These are phyloP conservation scores for Trypanosoma melophagium DNA, from an alignment of 208 protist genomes.

Conservation along the genomic window DNA sequence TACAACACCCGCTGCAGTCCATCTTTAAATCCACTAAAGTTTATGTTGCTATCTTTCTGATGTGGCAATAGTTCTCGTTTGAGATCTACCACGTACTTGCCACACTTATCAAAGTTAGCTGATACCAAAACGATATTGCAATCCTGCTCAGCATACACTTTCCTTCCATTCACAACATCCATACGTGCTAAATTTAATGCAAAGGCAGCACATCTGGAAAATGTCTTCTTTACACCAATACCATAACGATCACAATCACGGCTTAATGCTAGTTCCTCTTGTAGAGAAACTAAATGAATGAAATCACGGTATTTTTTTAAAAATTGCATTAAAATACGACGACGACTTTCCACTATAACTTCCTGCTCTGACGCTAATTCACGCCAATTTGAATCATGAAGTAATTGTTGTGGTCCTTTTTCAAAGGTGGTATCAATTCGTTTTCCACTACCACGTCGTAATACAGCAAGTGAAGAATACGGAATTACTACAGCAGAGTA, in stretches of 20 bases:
- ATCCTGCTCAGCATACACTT: slow-evolving; percentile 32
- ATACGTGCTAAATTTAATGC: slow-evolving; percentile 65
- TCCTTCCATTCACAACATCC: slow-evolving; percentile 27
- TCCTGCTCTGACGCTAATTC: slow-evolving; percentile 42
- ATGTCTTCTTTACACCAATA: slow-evolving; percentile 53
- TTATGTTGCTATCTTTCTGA: background rate
- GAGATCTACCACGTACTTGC: slow-evolving; percentile 64
- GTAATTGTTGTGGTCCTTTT: slow-evolving; percentile 33
- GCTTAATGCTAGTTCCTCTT: slow-evolving; percentile 73
- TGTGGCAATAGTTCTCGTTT: slow-evolving; percentile 31
- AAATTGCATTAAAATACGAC: slow-evolving; percentile 51
- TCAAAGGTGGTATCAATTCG: slow-evolving; percentile 41
- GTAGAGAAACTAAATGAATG: slow-evolving; percentile 75
- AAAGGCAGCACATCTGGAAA: slow-evolving; percentile 55
- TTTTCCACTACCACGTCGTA: slow-evolving; percentile 52
- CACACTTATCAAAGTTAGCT: slow-evolving; percentile 52
- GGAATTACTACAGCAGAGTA: slow-evolving; percentile 84
- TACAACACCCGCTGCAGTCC: slow-evolving; percentile 66
- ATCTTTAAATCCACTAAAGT: slow-evolving; percentile 25
- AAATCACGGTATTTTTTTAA: slow-evolving; percentile 57
- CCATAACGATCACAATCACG: slow-evolving; percentile 75
- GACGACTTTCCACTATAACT: slow-evolving; percentile 49
- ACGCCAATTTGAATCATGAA: slow-evolving; percentile 43
- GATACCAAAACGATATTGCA: slow-evolving; percentile 49
- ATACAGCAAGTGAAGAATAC: slow-evolving; percentile 55